These are phyloP conservation scores for Tephrocybe sp. DNA, from an alignment of 768 basidiomycete genomes.

Conservation along the genomic window DNA sequence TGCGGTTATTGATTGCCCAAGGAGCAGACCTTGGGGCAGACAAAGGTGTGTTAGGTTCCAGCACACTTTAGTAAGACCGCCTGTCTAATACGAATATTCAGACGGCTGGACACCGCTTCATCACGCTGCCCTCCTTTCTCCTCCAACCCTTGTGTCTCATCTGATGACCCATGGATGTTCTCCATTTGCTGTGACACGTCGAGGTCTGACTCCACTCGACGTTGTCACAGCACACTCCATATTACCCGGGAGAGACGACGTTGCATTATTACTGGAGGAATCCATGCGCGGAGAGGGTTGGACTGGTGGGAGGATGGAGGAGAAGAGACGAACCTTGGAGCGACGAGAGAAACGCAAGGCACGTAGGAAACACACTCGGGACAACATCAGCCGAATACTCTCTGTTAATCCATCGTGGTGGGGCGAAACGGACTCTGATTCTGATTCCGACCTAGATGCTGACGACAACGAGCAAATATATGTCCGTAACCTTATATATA, in stretches of 20 bases:
- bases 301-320: slow-evolving; percentile 77
- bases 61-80: slow-evolving; percentile 6
- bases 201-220: slow-evolving; percentile 85
- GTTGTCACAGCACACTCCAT: slow-evolving; percentile 84
- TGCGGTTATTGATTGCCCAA: slow-evolving; percentile 74
- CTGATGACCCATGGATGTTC: slow-evolving; percentile 92
- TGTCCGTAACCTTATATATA: slow-evolving; percentile 36
- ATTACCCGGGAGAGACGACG: slow-evolving; percentile 80
- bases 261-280: slow-evolving; percentile 84
- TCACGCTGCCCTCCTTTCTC: slow-evolving; percentile 84
- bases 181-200: slow-evolving; percentile 71
- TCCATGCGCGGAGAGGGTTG: slow-evolving; percentile 86
- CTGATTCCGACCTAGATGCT: slow-evolving; percentile 45
- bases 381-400: slow-evolving; percentile 57
- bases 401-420: slow-evolving; percentile 66
- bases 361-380: slow-evolving; percentile 54
- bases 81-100: slow-evolving; percentile 28
- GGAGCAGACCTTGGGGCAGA: slow-evolving; percentile 73
- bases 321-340: slow-evolving; percentile 59
- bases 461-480: slow-evolving; percentile 39
- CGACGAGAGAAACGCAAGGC: slow-evolving; percentile 53
- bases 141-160: slow-evolving; percentile 89
- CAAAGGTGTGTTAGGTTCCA: slow-evolving; percentile 49
- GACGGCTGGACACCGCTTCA: slow-evolving; percentile 96
- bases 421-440: slow-evolving; percentile 49